A percentile compares a stretch with the other conserved stretches of the same genome.
phyloP scores from a whole-genome alignment of 1,284 basidiomycete genomes.

The Volvariella volvacea region DNA sequence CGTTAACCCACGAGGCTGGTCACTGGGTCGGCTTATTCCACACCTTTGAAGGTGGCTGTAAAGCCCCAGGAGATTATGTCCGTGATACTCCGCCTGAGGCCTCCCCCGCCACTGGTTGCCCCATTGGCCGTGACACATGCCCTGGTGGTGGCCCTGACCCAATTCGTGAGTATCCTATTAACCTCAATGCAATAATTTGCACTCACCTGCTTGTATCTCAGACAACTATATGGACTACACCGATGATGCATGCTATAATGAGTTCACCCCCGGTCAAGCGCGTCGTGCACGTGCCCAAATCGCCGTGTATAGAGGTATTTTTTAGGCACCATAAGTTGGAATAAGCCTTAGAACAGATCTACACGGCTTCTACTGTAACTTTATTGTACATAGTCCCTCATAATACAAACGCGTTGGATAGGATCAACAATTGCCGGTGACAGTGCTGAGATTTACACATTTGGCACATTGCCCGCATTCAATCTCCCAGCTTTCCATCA shows the following conservation, averaged over 20 bases:
- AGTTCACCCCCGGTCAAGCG: constrained; percentile 7
- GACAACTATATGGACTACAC: constrained; percentile 28
- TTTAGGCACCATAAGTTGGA: too few species aligned
- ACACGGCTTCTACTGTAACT: too few species aligned
- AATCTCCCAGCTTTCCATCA: too few species aligned
- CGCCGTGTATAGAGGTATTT: constrained; percentile 29
- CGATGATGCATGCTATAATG: constrained; percentile 6
- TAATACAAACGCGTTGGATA: too few species aligned
- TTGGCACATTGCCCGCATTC: too few species aligned
- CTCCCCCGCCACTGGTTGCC: constrained; percentile 30
- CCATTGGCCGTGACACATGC: constrained; percentile 35
- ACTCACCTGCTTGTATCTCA: constrained; percentile 2
- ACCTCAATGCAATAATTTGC: constrained; percentile 3
- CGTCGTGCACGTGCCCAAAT: constrained; percentile 28
- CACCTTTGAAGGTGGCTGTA: constrained; percentile 43
- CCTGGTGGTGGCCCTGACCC: constrained; percentile 27
- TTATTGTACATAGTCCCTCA: too few species aligned
- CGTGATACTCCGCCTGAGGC: constrained; percentile 37
- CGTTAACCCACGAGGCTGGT: too few species aligned
- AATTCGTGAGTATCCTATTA: constrained; percentile 26
- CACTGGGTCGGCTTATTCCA: constrained; percentile 1
- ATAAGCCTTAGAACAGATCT: too few species aligned
- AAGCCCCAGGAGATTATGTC: constrained; percentile 34
- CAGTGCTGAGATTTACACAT: too few species aligned
- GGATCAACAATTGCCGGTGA: too few species aligned